Evolutionary conservation across 345 rosid genomes (phyloP).

Genomic region (Dimocarpus longan): DNA sequence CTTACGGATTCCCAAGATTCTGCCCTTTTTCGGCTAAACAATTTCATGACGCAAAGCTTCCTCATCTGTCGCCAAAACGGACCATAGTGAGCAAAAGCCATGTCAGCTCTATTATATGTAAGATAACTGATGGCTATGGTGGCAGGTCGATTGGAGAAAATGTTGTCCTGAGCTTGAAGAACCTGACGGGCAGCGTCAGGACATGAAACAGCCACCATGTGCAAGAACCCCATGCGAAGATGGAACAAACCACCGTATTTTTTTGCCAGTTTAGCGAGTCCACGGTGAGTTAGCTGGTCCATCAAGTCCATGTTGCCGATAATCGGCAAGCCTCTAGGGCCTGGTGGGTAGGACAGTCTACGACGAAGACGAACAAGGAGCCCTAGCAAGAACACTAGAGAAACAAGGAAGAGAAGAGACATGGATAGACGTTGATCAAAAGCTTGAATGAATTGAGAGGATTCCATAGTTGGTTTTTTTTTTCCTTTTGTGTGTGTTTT

Average conservation of each 20-base stretch:
- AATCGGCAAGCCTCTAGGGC: conserved; percentile 82
- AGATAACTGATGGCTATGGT: conserved; percentile 78
- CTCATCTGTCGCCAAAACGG: conserved; percentile 99
- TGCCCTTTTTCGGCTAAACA: conserved; percentile 88
- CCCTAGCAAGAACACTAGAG: conserved; percentile 47
- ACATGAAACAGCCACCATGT: conserved; percentile 70
- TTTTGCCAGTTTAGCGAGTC: conserved; percentile 62
- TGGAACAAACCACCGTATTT: conserved; percentile 83
- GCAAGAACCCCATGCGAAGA: conserved; percentile 73
- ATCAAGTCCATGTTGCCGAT: conserved; percentile 88
- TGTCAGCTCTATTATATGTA: conserved; percentile 88
- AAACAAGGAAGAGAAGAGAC: conserved; percentile 35
- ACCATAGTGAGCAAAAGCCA: conserved; percentile 97
- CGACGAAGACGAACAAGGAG: conserved; percentile 39
- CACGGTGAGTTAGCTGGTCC: conserved; percentile 95
- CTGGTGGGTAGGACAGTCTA: conserved; percentile 72
- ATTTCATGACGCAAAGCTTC: conserved; percentile 83
- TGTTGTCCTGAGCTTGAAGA: conserved; percentile 81
- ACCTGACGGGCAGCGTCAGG: conserved; percentile 80
- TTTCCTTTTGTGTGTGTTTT: too few relatives aligned
- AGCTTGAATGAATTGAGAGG: conserved; percentile 23
- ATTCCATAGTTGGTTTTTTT: conserved; percentile 30
- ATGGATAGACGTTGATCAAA: conserved; percentile 29
- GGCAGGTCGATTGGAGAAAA: conserved; percentile 88
- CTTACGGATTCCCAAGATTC: conserved; percentile 95